A percentile compares a stretch with the other conserved stretches of the same genome.
phyloP scores from a whole-genome alignment of 1,284 basidiomycete genomes.

The Mycena sp. region DNA sequence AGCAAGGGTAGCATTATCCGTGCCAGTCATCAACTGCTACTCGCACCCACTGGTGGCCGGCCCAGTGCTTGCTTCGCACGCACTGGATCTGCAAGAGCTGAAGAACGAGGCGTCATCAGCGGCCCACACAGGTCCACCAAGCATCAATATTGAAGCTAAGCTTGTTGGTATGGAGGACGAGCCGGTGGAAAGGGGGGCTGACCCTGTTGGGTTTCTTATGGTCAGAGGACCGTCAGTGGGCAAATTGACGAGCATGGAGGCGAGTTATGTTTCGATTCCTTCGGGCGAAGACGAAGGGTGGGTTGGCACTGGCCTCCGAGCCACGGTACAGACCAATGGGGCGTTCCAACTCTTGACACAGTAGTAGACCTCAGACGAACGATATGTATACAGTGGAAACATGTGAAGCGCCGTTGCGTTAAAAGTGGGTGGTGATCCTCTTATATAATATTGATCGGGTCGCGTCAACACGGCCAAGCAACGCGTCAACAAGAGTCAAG shows the following conservation, averaged over 20 bases:
- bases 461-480: background rate
- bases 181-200: slow-evolving; percentile 65
- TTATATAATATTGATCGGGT: too few species aligned
- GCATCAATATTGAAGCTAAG: slow-evolving; percentile 79
- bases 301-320: slow-evolving; percentile 57
- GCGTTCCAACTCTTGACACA: slow-evolving; percentile 49
- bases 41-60: slow-evolving; percentile 70
- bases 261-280: slow-evolving; percentile 49
- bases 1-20: slow-evolving; percentile 73
- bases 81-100: slow-evolving; percentile 80
- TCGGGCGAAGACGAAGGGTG: slow-evolving; percentile 55
- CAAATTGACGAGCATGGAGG: slow-evolving; percentile 49
- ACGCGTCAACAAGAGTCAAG: background rate
- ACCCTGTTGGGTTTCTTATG: slow-evolving; percentile 66
- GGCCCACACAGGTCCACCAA: slow-evolving; percentile 77
- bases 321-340: slow-evolving; percentile 68
- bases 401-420: too few species aligned
- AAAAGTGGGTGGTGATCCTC: too few species aligned
- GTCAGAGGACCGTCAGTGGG: slow-evolving; percentile 68
- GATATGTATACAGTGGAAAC: too few species aligned
- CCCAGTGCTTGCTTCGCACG: slow-evolving; percentile 77
- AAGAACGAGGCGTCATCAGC: slow-evolving; percentile 44
- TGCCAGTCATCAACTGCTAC: slow-evolving; percentile 72
- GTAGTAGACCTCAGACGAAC: background rate
- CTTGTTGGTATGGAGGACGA: slow-evolving; percentile 69